phyloP scores from a whole-genome alignment of 768 basidiomycete genomes.

The Favolaschia claudopus region DNA sequence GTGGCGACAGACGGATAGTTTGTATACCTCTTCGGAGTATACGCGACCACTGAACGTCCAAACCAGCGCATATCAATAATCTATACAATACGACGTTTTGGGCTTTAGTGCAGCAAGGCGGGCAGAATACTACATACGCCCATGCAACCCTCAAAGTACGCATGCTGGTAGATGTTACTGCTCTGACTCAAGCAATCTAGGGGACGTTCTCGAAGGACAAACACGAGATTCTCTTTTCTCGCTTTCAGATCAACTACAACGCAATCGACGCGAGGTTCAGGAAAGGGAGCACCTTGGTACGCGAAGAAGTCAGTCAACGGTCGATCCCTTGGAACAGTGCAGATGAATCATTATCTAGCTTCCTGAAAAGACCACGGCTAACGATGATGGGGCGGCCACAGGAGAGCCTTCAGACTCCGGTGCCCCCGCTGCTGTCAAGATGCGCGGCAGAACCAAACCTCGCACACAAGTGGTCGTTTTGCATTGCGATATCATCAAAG shows the following conservation, averaged over 20 bases:
- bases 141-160: slow-evolving; percentile 78
- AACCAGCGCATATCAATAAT: slow-evolving; percentile 94
- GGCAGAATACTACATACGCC: slow-evolving; percentile 79
- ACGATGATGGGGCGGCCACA: background rate
- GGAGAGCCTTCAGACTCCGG: background rate
- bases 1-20: slow-evolving; percentile 97
- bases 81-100: slow-evolving; percentile 96
- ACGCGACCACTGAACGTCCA: slow-evolving; percentile 24
- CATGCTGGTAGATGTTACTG: too few species aligned
- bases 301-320: slow-evolving; percentile 56
- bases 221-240: slow-evolving; percentile 87
- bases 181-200: slow-evolving; percentile 59
- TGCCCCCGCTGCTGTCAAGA: slow-evolving; percentile 9
- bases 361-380: background rate
- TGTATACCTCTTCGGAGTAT: slow-evolving; percentile 36
- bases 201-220: slow-evolving; percentile 91
- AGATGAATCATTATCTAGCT: slow-evolving; percentile 6
- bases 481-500: slow-evolving; percentile 86
- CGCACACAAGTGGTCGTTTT: slow-evolving; percentile 61
- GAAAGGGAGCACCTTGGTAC: slow-evolving; percentile 86
- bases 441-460: slow-evolving; percentile 39
- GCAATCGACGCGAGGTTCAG: slow-evolving; percentile 71
- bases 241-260: slow-evolving; percentile 91
- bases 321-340: background rate
- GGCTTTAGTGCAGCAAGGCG: slow-evolving; percentile 89